A percentile compares a stretch with the other conserved stretches of the same genome.
Conservation (phyloP, 2,329 filamentous ascomycete species). For the Pseudogymnoascus pannorum region DNA sequence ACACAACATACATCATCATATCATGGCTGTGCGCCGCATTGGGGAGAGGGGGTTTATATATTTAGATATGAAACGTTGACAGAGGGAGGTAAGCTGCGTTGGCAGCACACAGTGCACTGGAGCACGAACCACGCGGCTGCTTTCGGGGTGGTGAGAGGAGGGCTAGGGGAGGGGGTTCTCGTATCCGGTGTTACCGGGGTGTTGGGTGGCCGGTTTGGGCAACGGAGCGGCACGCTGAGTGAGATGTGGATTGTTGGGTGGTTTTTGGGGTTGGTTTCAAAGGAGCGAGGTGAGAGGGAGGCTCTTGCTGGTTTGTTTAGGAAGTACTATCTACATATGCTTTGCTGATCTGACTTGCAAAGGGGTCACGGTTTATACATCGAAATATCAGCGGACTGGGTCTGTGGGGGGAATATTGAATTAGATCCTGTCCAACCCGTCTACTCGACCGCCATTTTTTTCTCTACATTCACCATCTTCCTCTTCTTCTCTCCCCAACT, state of each 20-base stretch:
- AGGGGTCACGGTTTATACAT: neutral
- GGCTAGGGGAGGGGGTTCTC: neutral
- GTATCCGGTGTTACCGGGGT: neutral
- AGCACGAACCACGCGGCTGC: neutral
- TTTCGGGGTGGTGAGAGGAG: neutral
- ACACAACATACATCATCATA: neutral
- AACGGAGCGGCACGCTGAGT: neutral
- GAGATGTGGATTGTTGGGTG: neutral
- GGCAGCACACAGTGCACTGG: too few species aligned
- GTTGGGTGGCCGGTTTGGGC: neutral
- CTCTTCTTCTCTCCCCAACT: neutral
- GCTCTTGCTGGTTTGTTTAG: neutral
- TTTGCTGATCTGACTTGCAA: neutral
- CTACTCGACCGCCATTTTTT: neutral
- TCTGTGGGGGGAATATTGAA: neutral
- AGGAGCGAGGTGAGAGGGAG: neutral
- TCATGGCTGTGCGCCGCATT: neutral
- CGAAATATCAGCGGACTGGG: neutral
- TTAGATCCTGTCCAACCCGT: neutral
- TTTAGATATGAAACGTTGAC: neutral
- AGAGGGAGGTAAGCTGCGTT: neutral
- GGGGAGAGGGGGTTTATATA: neutral
- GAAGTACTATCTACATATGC: neutral
- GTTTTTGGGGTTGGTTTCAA: neutral
- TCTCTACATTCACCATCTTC: neutral